Base-by-base conservation (phyloP, 2,329 filamentous ascomycete species). In the Calonectria leucothoes region DNA sequence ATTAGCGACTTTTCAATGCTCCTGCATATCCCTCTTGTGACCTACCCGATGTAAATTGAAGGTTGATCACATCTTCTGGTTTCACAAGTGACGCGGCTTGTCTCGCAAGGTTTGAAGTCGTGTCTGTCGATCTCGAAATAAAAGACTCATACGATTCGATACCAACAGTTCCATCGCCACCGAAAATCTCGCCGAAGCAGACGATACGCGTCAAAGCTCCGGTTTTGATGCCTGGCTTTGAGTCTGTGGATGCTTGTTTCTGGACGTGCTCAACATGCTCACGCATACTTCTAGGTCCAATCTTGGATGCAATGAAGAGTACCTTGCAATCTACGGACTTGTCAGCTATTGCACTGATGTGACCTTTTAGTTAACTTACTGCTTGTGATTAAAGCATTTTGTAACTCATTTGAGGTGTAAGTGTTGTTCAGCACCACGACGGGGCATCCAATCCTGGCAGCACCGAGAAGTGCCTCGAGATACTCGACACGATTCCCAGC, bases 351-450 rank as follows among this genome's bases (percentile, higher is more conserved):
- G 5, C 6, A 2, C 7, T 4, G 17, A 17, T 55, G 2, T 10
- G 3, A 7, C 14, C 17, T 5, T 10, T 1, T 3, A 6, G 2
- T n/a, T n/a, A 12, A 3, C 75, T 68, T 48, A 75, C 75, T 39
- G 25, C 55, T 70, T 20, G 48, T 67, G 3, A 42, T 15, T 0
- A 76, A 27, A 2, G 71, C 75, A 6, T 65, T 66, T 6, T 72
- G 29, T 0, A 76, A 42, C 14, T 76, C 75, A 23, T 48, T 35
- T 0, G 75, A 70, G 0, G 75, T 59, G 23, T 70, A 77, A 2
- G 74, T 77, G 25, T 71, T 77, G 59, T 76, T 76, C 4, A 77
- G 15, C 14, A 70, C 74, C 23, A 76, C 75, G 33, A 76, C 67
- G 1, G 74, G 73, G 52, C 72, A 74, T 20, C 48, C 74, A 2